phyloP scores from a whole-genome alignment of 2,329 filamentous ascomycete species.

The Monosporascus sp. region DNA sequence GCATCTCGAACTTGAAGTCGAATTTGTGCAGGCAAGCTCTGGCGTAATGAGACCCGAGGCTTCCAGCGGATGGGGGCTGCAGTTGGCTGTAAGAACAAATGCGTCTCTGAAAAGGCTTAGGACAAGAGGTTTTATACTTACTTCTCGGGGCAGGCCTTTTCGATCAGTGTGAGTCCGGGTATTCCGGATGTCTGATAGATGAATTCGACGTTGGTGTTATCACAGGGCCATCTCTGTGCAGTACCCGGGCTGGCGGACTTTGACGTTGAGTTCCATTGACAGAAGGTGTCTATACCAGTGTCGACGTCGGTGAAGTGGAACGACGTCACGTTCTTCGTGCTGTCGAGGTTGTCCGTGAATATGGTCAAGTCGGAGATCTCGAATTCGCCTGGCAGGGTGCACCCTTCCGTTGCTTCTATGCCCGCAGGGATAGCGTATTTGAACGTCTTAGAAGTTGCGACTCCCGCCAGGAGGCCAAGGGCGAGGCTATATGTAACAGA shows the following conservation, averaged over 20 bases:
- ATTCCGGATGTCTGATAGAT: slow-evolving; percentile 24
- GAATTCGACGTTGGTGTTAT: slow-evolving; percentile 20
- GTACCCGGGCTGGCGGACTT: slow-evolving; percentile 10
- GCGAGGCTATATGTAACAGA: slow-evolving; percentile 4
- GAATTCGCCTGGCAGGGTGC: slow-evolving; percentile 20
- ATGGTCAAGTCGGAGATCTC: slow-evolving; percentile 20
- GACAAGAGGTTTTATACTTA: slow-evolving; percentile 8
- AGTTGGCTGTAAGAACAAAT: slow-evolving; percentile 7
- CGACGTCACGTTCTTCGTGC: slow-evolving; percentile 12
- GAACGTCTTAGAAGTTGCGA: slow-evolving; percentile 16
- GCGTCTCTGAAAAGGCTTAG: background rate
- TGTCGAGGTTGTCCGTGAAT: slow-evolving; percentile 14
- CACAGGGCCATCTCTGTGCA: slow-evolving; percentile 21
- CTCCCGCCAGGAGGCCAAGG: slow-evolving; percentile 16
- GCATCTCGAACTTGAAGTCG: slow-evolving; percentile 15
- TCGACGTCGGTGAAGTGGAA: slow-evolving; percentile 21
- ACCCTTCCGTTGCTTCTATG: slow-evolving; percentile 14
- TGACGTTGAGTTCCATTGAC: slow-evolving; percentile 22
- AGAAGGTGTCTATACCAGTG: slow-evolving; percentile 22
- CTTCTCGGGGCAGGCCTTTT: slow-evolving; percentile 22
- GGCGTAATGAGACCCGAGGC: slow-evolving; percentile 18
- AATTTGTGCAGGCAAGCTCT: slow-evolving; percentile 17
- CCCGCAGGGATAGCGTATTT: slow-evolving; percentile 19
- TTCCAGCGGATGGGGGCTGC: slow-evolving; percentile 14
- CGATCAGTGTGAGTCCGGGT: slow-evolving; percentile 21